phyloP scores from a whole-genome alignment of 2,329 filamentous ascomycete genomes.

The Colletotrichum plurivorum region DNA sequence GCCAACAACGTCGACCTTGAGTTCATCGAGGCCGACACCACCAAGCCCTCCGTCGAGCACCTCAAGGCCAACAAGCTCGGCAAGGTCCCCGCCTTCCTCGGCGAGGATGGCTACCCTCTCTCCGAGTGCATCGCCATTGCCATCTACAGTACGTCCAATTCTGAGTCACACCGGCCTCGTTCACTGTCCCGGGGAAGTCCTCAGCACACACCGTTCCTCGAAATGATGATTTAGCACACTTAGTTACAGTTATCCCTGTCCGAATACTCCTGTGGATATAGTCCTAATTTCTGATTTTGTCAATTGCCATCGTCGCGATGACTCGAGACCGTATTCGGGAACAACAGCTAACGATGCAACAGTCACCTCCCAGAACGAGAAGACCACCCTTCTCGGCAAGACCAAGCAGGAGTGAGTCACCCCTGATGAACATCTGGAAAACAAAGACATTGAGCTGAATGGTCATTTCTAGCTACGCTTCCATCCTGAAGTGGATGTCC shows the following conservation, averaged over 20 bases:
- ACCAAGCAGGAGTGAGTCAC: constrained; percentile 96
- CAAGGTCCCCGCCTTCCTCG: constrained; percentile 94
- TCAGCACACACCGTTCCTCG: constrained; percentile 43
- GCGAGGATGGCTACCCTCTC: constrained; percentile 90
- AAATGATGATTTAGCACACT: constrained; percentile 82
- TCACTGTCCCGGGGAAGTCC: constrained; percentile 37
- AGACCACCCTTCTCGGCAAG: constrained; percentile 99
- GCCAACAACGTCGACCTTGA: constrained; percentile 96
- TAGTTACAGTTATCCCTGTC: constrained; percentile 98
- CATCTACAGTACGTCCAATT: constrained; percentile 89
- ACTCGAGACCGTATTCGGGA: constrained; percentile 20
- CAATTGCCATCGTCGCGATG: constrained; percentile 45
- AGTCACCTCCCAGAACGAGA: constrained; percentile 99
- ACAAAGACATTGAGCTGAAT: constrained; percentile 44
- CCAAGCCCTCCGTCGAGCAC: constrained; percentile 81
- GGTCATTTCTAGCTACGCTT: constrained; percentile 76
- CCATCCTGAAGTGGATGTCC: constrained; percentile 98
- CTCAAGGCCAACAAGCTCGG: constrained; percentile 87
- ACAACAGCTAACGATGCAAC: constrained; percentile 50
- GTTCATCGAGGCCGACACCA: constrained; percentile 79
- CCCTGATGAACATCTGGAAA: neutral
- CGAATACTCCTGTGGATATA: constrained; percentile 86
- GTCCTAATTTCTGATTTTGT: constrained; percentile 84
- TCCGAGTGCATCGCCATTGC: constrained; percentile 94
- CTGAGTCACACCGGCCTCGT: constrained; percentile 34